Base-by-base conservation (phyloP, 2,329 filamentous ascomycete species). In the Pezicula rhizophila region DNA sequence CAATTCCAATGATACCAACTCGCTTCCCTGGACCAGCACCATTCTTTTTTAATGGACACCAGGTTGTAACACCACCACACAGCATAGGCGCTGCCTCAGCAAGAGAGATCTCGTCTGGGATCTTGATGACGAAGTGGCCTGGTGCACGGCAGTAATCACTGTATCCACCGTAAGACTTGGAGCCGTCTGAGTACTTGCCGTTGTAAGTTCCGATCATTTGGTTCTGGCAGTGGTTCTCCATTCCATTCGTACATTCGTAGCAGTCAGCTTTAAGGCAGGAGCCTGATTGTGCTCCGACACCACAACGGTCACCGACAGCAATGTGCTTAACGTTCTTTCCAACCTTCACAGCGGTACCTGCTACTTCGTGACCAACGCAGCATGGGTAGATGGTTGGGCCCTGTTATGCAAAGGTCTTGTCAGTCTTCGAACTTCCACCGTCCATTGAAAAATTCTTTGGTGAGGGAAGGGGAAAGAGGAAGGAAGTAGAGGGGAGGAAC, bases 11-110 rank as follows among this genome's bases (percentile, higher is more conserved):
- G 46, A 92, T 78, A 0, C 81, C 87, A 0, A 92, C 84, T 4
- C 68, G 74, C 65, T 86, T 87, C 4, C 86, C 87, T 0, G 84
- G 82, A 0, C 87, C 87, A 31, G 80, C 76, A 1, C 79, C 80
- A 33, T 86, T 81, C 25, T 83, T 76, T 44, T 76, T 76, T 14
- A 93, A 67, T 0, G 88, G 87, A 4, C 78, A 77, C 62, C 79
- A 93, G 0, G 84, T 77, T 0, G 88, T 93, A 46, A 92, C 75
- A 1, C 89, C 88, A 1, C 82, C 88, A 61, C 88, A 92, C 25
- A 92, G 74, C 71, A 93, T 81, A 1, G 87, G 87, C 1, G 86
- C 78, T 0, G 73, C 76, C 1, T 70, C 61, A 28, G 75, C 71
- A 0, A 71, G 71, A 7, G 70, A 64, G 8, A 82, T 65, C 1